These are phyloP conservation scores for Botryosphaeria dothidea DNA, from an alignment of 2,329 filamentous ascomycete genomes.

Conservation along the genomic window DNA sequence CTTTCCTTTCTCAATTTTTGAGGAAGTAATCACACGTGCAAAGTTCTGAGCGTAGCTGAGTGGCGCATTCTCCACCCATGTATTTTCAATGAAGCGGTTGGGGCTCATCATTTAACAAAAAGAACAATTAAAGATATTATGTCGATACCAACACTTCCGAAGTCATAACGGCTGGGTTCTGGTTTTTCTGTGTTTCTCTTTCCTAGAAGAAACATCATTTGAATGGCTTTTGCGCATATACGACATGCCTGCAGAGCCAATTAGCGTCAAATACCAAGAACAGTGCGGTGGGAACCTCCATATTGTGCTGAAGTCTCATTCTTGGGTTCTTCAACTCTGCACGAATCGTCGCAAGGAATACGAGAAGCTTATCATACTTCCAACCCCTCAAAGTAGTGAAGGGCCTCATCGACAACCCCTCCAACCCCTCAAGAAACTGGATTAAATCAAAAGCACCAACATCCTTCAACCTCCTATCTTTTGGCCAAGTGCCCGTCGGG, in stretches of 20 bases:
- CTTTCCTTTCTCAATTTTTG: too few species aligned
- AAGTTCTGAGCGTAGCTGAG: too few species aligned
- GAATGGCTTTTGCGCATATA: slow-evolving; percentile 22
- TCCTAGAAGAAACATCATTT: too few species aligned
- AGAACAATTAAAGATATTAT: too few species aligned
- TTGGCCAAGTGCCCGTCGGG: slow-evolving; percentile 19
- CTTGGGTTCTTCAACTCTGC: slow-evolving; percentile 25
- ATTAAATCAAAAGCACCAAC: slow-evolving; percentile 31
- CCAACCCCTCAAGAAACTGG: slow-evolving; percentile 29
- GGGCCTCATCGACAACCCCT: slow-evolving; percentile 26
- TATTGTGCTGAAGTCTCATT: slow-evolving; percentile 25
- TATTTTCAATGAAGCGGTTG: too few species aligned
- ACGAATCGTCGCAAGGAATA: slow-evolving; percentile 27
- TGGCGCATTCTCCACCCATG: too few species aligned
- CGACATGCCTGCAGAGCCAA: slow-evolving; percentile 15
- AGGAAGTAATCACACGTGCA: too few species aligned
- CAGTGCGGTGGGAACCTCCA: slow-evolving; percentile 22
- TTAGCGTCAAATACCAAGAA: too few species aligned
- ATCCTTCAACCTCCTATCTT: slow-evolving; percentile 30
- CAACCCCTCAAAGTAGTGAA: slow-evolving; percentile 25
- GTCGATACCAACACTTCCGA: too few species aligned
- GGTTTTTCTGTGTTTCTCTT: too few species aligned
- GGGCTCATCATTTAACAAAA: too few species aligned
- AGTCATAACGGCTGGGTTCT: too few species aligned
- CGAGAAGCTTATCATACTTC: slow-evolving; percentile 28